Conservation (phyloP, 106 monocot species). For the Gastrodia elata region DNA sequence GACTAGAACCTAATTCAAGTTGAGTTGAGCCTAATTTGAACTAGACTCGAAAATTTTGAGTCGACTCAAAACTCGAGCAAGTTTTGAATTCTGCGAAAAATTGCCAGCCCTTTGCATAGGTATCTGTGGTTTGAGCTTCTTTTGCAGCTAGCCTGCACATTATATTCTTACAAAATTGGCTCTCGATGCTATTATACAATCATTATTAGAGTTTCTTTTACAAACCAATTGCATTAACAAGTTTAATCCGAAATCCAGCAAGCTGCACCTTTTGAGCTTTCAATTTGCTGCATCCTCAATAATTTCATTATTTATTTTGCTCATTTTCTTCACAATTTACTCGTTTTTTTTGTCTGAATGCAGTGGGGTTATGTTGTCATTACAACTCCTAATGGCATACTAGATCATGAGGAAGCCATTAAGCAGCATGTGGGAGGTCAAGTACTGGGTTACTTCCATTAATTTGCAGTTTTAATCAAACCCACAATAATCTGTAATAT, state of each 20-base stretch:
- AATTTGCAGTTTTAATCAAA: conserved; percentile 8
- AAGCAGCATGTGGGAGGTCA: conserved; percentile 91
- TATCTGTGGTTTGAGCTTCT: neutral
- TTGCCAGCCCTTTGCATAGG: too few species aligned
- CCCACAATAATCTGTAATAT: too few species aligned
- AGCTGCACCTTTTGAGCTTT: neutral
- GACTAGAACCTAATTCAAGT: too few species aligned
- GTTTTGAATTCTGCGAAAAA: too few species aligned
- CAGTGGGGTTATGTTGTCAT: conserved; percentile 98
- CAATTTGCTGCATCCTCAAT: neutral
- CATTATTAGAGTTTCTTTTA: neutral
- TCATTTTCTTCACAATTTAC: neutral
- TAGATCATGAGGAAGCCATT: conserved; percentile 96
- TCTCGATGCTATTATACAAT: neutral
- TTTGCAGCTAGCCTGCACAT: neutral
- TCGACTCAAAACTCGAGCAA: too few species aligned
- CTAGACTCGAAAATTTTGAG: too few species aligned
- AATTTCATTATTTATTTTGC: neutral
- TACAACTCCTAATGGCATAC: conserved; percentile 75
- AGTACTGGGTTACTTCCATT: conserved; percentile 91
- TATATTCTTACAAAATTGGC: neutral
- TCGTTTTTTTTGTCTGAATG: conserved; percentile 13
- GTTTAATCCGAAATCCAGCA: neutral
- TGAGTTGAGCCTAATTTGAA: too few species aligned
- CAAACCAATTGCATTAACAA: too few species aligned